These are phyloP conservation scores for Hortaea werneckii DNA, from an alignment of 2,329 filamentous ascomycete genomes.

Conservation along the genomic window DNA sequence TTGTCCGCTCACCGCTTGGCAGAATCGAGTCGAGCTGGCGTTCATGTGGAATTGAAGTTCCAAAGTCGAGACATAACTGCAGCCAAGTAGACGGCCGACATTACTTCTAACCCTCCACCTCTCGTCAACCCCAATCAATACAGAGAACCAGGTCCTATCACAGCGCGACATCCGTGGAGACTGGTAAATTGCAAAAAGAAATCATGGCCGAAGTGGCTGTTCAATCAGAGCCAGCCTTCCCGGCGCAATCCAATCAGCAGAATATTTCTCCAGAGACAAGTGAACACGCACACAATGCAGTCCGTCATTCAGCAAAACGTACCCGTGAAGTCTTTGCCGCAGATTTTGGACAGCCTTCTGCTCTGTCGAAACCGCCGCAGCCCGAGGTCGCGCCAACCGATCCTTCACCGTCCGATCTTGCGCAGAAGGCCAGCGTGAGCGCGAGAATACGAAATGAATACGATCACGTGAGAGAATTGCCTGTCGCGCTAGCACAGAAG, in stretches of 20 bases:
- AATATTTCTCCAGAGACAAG: conserved; percentile 13
- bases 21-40: too few species aligned
- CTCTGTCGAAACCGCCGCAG: conserved; percentile 32
- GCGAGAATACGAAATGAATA: conserved; percentile 64
- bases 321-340: conserved; percentile 45
- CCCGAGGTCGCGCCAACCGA: conserved; percentile 35
- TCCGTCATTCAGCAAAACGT: conserved; percentile 42
- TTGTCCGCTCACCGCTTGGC: too few species aligned
- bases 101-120: too few species aligned
- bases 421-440: conserved; percentile 40
- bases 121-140: too few species aligned
- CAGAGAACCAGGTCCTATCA: too few species aligned
- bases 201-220: conserved; percentile 11
- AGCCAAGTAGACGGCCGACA: too few species aligned
- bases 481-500: conserved; percentile 67
- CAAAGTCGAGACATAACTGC: too few species aligned
- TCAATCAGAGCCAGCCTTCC: not conserved
- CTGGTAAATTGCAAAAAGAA: too few species aligned
- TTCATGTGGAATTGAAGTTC: too few species aligned
- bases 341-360: conserved; percentile 38
- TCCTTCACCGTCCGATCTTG: conserved; percentile 33
- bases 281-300: conserved; percentile 19
- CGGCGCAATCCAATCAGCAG: not conserved
- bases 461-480: conserved; percentile 64
- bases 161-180: too few species aligned